Base-by-base conservation (phyloP, 176 grass and related monocot species). In the Oropetium thomaeum region DNA sequence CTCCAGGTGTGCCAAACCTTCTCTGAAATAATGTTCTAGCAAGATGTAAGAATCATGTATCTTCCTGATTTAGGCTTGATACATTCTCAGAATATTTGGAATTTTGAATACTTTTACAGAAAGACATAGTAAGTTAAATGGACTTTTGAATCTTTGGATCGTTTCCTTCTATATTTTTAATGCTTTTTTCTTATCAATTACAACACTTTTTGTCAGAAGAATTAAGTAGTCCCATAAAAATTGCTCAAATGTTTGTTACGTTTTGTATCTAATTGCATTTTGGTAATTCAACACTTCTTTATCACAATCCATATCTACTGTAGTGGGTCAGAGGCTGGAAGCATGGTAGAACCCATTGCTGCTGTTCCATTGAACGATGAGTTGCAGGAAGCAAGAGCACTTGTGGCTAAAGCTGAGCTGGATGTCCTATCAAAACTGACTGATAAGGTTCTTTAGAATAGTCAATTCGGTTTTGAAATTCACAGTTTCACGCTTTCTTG, bases 311-410 rank as follows among this genome's bases (percentile, higher is more conserved):
- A 80, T 82, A 73, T 86, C 26, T 54, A 28, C 32, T 66, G 42
- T 82, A 89, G 90, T 61, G 81, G 81, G 65, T 82, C 90, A 89
- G 81, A 68, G 70, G 47, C 69, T 79, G 90, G 87, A 79, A 93
- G 73, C 74, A 87, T 87, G 62, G 34, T 93, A 75, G 90, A 93
- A 68, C 90, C 90, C 78, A 87, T 93, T 82, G 63, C 79, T 87
- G 90, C 90, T 68, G 10, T 93, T 58, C 81, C 87, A 19, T 79
- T 89, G 65, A 93, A 93, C 41, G 90, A 93, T 84, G 90, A 93
- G 68, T 81, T 93, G 77, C 90, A 93, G 70, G 45, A 78, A 62
- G 81, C 84, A 62, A 93, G 84, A 84, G 77, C 64, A 27, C 41
- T 84, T 62, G 87, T 87, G 55, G 69, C 65, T 67, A 93, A 80